Conservation (phyloP, 2,329 filamentous ascomycete genomes). For the Penicillium sclerotiorum region DNA sequence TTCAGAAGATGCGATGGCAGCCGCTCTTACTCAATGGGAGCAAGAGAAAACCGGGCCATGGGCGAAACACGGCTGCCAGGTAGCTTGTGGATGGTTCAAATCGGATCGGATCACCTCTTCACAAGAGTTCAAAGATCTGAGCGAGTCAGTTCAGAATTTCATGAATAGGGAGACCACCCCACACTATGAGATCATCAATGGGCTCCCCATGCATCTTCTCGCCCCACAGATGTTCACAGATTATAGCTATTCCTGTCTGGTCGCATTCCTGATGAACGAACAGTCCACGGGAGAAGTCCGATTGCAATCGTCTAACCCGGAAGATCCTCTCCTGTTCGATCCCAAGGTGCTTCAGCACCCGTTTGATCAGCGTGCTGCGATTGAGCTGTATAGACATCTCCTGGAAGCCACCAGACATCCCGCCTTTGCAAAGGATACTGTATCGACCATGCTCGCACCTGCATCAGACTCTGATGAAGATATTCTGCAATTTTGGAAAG, state of each 20-base stretch:
- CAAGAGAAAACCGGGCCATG: constrained; percentile 44
- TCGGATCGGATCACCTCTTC: constrained; percentile 43
- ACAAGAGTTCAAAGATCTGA: constrained; percentile 56
- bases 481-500: constrained; percentile 51
- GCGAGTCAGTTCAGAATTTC: constrained; percentile 46
- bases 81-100: constrained; percentile 46
- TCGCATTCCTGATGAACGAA: constrained; percentile 57
- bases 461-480: constrained; percentile 57
- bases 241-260: constrained; percentile 48
- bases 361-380: constrained; percentile 56
- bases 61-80: constrained; percentile 31
- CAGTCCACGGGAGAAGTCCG: constrained; percentile 56
- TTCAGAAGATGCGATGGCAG: constrained; percentile 45
- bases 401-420: constrained; percentile 48
- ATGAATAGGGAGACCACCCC: constrained; percentile 57
- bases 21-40: constrained; percentile 54
- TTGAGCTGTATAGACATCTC: constrained; percentile 53
- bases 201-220: constrained; percentile 48
- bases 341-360: constrained; percentile 57
- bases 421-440: constrained; percentile 49
- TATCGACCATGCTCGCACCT: constrained; percentile 48
- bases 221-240: constrained; percentile 42
- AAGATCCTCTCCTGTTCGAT: constrained; percentile 56
- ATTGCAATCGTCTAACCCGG: constrained; percentile 57
- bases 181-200: constrained; percentile 58